Percentiles rank a stretch among this genome's conserved stretches.
These are phyloP conservation scores for Mycosarcoma maydis DNA, from an alignment of 1,284 basidiomycete species.

Conservation along the genomic window DNA sequence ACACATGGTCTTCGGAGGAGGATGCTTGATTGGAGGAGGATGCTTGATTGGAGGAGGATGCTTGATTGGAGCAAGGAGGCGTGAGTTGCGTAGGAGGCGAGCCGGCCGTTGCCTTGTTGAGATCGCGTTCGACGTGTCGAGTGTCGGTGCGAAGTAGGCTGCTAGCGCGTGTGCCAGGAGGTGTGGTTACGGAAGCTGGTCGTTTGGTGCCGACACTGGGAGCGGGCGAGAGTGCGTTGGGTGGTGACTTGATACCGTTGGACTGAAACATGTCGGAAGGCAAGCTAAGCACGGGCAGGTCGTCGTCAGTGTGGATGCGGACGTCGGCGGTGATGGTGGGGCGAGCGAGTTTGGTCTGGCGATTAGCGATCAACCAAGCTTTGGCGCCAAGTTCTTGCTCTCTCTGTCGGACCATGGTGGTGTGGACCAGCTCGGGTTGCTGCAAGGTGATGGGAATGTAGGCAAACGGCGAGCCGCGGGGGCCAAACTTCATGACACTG, in stretches of 20 bases:
- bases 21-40: conserved; percentile 5
- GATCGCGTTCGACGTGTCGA: conserved; percentile 28
- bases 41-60: conserved; percentile 24
- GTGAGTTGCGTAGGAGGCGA: conserved; percentile 16
- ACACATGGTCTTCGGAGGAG: too few relatives aligned
- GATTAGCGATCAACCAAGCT: conserved; percentile 39
- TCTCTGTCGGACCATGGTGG: conserved; percentile 47
- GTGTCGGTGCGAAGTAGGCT: conserved; percentile 19
- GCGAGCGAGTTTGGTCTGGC: conserved; percentile 2
- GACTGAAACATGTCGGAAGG: conserved; percentile 23
- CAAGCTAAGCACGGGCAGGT: conserved; percentile 37
- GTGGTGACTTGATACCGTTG: neutral
- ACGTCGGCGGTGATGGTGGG: neutral
- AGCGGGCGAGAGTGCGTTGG: neutral
- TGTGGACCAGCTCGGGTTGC: conserved; percentile 49
- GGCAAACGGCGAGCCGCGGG: conserved; percentile 57
- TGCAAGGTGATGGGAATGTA: conserved; percentile 63
- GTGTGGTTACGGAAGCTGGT: conserved; percentile 41
- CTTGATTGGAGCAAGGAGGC: conserved; percentile 7
- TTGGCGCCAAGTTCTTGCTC: conserved; percentile 43
- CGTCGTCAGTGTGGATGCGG: conserved; percentile 17
- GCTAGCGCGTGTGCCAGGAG: conserved; percentile 23
- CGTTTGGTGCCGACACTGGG: conserved; percentile 26
- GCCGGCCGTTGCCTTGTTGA: conserved; percentile 33
- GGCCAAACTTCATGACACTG: conserved; percentile 59